A percentile compares a stretch with the other conserved stretches of the same genome.
Evolutionary conservation across 1,284 basidiomycete species (phyloP).

Genomic region (Meripilus lineatus): DNA sequence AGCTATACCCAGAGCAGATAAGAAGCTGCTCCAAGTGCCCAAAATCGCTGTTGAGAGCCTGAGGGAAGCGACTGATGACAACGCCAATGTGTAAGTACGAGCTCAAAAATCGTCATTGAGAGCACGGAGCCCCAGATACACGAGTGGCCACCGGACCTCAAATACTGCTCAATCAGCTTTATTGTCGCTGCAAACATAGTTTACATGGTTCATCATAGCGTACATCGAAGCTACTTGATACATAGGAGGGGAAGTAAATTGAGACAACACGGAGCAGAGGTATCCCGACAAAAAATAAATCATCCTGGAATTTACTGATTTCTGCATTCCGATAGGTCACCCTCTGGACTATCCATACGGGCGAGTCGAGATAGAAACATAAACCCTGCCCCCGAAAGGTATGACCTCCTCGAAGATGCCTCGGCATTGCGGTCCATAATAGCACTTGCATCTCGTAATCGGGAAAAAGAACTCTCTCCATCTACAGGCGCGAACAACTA

Average conservation of each 20-base stretch:
- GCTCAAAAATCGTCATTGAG: no score
- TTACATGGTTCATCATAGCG: no score
- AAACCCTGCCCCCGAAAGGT: slow-evolving; percentile 30
- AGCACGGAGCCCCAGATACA: no score
- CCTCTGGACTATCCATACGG: slow-evolving; percentile 12
- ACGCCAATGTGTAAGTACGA: no score
- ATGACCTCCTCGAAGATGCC: slow-evolving; percentile 24
- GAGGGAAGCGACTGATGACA: no score
- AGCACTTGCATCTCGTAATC: slow-evolving; percentile 40
- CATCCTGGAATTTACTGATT: slow-evolving; percentile 4
- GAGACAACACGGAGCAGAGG: neutral
- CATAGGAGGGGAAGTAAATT: neutral
- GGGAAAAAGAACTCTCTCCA: slow-evolving; percentile 45
- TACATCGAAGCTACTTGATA: slow-evolving; percentile 1
- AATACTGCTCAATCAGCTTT: no score
- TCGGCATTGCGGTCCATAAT: slow-evolving; percentile 53
- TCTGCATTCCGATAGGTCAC: slow-evolving; percentile 10
- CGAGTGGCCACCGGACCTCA: no score
- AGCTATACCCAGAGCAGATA: no score
- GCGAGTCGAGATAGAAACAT: slow-evolving; percentile 32
- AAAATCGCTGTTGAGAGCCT: no score
- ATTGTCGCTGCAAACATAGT: no score
- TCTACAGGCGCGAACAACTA: slow-evolving; percentile 70
- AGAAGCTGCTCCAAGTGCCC: no score
- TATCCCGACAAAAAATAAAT: no score